phyloP scores from a whole-genome alignment of 495 filamentous ascomycete species.

The Neurospora cerealis region DNA sequence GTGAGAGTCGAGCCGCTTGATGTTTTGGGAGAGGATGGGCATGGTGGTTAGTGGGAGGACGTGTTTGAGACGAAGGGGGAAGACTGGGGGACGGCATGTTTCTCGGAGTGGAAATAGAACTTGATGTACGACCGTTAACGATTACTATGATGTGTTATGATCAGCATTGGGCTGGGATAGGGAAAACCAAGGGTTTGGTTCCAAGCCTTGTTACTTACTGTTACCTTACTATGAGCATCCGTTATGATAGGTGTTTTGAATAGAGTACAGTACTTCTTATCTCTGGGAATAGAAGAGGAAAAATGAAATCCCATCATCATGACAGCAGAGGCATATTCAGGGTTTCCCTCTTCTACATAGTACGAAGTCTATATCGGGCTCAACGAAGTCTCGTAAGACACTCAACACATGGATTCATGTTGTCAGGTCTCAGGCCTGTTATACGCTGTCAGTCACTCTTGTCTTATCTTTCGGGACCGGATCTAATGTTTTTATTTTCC shows the following conservation, averaged over 20 bases:
- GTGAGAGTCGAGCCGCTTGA: slow-evolving; percentile 80
- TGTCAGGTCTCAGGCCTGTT: background rate
- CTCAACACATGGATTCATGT: background rate
- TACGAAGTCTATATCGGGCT: background rate
- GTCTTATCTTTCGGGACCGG: background rate
- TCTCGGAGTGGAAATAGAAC: background rate
- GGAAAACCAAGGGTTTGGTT: background rate
- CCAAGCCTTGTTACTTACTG: background rate
- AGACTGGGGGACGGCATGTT: background rate
- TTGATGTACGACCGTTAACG: background rate
- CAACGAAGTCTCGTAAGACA: background rate
- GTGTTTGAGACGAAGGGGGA: background rate
- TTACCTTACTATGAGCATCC: background rate
- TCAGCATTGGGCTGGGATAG: background rate
- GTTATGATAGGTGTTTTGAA: background rate
- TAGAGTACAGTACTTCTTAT: background rate
- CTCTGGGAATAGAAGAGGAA: background rate
- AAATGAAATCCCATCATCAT: too few relatives aligned
- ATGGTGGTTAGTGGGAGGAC: background rate
- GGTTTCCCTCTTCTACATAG: background rate
- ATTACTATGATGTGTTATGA: background rate
- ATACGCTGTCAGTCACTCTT: background rate
- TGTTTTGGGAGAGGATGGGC: slow-evolving; percentile 32
- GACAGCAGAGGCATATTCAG: too few relatives aligned
- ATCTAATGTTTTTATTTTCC: background rate